Base-by-base conservation (phyloP, 805 yeast genomes). In the Lachancea meyersii region DNA sequence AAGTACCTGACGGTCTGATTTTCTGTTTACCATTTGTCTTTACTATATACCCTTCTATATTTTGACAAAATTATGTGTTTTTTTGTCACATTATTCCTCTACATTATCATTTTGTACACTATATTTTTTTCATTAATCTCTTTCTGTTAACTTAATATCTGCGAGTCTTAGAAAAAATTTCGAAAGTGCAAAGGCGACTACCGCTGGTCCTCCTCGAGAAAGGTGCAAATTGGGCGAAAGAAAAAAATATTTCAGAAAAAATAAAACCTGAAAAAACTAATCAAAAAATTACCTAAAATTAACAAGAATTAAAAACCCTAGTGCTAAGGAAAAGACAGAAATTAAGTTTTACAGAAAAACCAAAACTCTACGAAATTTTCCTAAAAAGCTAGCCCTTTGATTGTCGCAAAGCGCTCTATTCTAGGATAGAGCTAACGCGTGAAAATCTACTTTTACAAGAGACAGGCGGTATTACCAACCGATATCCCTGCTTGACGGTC, bases 1-100 rank as follows among this genome's bases (percentile, higher is more conserved):
- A 48, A 51, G 54, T 52, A 47, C 59, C 57, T 48, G 31, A 19
- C 48, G 28, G 20, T 41, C 23, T 22, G 23, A 27, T 43, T 43
- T 43, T 22, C 37, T 17, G 17, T 16, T 18, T 27, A 22, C 19
- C 34, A 14, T 8, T 14, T 33, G 19, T 14, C 23, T 26, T 17
- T 18, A 24, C 22, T 11, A 34, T 16, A 20, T 14, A 18, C 42
- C 42, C 41, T 11, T n/a, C 17, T 19, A 10, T 9, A 14, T 19
- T 38, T 35, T 34, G 19, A 13, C 8, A 22, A 37, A 42, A 42
- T 37, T 7, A 5, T 14, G 30, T 14, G 8, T 18, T 30, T 42
- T 38, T 38, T 28, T 38, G 4, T 27, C 35, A 5, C n/a, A 9
- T 8, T 20, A 13, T 33, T 19, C n/a, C 43, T n/a, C 32, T 17